Percentiles rank a stretch among this genome's conserved stretches.
phyloP scores from a whole-genome alignment of 495 filamentous ascomycete species.

The Zalerion maritima region DNA sequence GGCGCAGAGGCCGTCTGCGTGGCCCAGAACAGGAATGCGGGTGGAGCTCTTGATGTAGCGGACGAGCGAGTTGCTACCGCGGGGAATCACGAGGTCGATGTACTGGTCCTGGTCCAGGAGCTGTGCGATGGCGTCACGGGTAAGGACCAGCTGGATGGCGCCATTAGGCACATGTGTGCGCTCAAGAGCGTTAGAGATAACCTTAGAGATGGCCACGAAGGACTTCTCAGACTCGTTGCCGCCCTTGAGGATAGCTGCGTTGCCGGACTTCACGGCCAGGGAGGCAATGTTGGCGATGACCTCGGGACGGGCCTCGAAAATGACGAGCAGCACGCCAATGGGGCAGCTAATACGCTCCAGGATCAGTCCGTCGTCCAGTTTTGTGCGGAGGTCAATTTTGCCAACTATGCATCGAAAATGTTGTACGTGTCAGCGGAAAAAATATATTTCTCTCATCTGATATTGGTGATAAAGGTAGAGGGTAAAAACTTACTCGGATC shows the following conservation, averaged over 20 bases:
- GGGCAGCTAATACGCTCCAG: conserved; percentile 82
- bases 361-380: conserved; percentile 74
- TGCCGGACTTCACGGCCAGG: conserved; percentile 94
- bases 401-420: too few species aligned
- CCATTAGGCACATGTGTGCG: conserved; percentile 66
- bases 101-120: conserved; percentile 69
- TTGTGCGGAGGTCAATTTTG: conserved; percentile 65
- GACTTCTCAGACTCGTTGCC: conserved; percentile 93
- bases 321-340: conserved; percentile 90
- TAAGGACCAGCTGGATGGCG: conserved; percentile 84
- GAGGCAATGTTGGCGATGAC: conserved; percentile 98
- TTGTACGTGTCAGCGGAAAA: conserved; percentile 3
- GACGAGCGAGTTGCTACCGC: conserved; percentile 88
- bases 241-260: conserved; percentile 91
- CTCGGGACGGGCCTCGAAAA: conserved; percentile 94
- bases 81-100: conserved; percentile 90
- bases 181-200: conserved; percentile 67
- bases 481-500: conserved; percentile 74
- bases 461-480: too few species aligned
- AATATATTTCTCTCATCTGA: too few species aligned
- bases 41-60: conserved; percentile 78
- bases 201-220: conserved; percentile 73
- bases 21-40: conserved; percentile 89
- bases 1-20: conserved; percentile 87
- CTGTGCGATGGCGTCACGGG: conserved; percentile 73